Conservation (phyloP, 1,139 yeast genomes). For the Fermentozyma sake region DNA sequence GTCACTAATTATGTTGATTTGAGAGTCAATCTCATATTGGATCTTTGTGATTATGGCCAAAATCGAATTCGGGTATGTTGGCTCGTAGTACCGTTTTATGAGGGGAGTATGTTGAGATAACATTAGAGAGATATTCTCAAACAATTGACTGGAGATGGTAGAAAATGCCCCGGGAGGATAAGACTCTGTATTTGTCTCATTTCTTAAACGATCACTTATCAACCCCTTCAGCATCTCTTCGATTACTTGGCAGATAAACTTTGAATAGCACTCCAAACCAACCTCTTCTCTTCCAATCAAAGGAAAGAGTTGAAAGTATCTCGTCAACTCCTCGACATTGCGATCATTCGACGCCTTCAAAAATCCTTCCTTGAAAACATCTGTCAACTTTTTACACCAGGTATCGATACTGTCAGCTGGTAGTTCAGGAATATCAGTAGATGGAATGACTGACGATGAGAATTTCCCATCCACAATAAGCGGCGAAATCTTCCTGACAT, state of each 20-base stretch:
- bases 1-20: conserved; percentile 82
- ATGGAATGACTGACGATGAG: conserved; percentile 84
- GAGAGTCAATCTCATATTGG: conserved; percentile 86
- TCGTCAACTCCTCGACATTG: conserved; percentile 67
- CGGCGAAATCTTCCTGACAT: conserved; percentile 47
- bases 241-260: conserved; percentile 80
- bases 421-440: conserved; percentile 79
- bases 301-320: conserved; percentile 84
- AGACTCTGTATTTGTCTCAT: conserved; percentile 32
- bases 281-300: conserved; percentile 65
- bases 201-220: no score
- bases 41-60: conserved; percentile 63
- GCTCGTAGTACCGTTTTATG: conserved; percentile 67
- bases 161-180: conserved; percentile 51
- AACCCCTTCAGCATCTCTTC: conserved; percentile 71
- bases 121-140: conserved; percentile 82
- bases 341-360: conserved; percentile 61
- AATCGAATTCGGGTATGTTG: conserved; percentile 49
- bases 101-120: conserved; percentile 82
- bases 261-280: conserved; percentile 79
- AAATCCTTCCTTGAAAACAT: conserved; percentile 59
- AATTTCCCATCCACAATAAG: conserved; percentile 58
- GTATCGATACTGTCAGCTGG: conserved; percentile 56
- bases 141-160: conserved; percentile 65
- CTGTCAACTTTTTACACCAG: conserved; percentile 58